phyloP scores from a whole-genome alignment of 441 rosid genomes.

The Populus trichocarpa region DNA sequence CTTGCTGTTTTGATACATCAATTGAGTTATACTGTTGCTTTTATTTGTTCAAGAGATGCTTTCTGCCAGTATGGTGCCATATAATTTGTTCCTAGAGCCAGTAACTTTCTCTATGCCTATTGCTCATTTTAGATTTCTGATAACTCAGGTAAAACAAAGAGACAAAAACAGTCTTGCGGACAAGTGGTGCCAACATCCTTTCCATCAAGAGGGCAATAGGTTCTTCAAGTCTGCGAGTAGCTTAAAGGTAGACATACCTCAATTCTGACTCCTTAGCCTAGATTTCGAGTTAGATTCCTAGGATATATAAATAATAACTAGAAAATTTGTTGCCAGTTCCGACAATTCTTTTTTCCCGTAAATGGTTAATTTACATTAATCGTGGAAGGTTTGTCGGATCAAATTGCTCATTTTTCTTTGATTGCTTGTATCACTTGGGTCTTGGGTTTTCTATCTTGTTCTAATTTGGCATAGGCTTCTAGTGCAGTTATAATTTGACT shows the following conservation, averaged over 20 bases:
- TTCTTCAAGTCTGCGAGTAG: neutral
- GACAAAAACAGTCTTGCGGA: neutral
- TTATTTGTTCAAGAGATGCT: neutral
- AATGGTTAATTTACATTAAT: neutral
- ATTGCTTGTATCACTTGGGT: neutral
- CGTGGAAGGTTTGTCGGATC: neutral
- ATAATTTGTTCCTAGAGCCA: neutral
- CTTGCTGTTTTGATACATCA: neutral
- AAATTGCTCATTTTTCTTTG: neutral
- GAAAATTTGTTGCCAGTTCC: neutral
- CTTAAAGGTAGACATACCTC: neutral
- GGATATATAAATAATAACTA: neutral
- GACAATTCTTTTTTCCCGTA: neutral
- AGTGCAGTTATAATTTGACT: neutral
- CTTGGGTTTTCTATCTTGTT: neutral
- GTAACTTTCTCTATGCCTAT: neutral
- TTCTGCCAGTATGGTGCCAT: neutral
- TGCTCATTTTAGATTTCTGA: neutral
- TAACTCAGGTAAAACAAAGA: neutral
- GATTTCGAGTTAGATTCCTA: neutral
- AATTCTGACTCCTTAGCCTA: neutral
- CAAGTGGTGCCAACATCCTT: neutral
- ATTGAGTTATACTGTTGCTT: neutral
- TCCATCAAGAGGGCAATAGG: neutral
- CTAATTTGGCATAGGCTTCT: neutral